phyloP scores from a whole-genome alignment of 2,329 filamentous ascomycete genomes.

The Colletotrichum viniferum region DNA sequence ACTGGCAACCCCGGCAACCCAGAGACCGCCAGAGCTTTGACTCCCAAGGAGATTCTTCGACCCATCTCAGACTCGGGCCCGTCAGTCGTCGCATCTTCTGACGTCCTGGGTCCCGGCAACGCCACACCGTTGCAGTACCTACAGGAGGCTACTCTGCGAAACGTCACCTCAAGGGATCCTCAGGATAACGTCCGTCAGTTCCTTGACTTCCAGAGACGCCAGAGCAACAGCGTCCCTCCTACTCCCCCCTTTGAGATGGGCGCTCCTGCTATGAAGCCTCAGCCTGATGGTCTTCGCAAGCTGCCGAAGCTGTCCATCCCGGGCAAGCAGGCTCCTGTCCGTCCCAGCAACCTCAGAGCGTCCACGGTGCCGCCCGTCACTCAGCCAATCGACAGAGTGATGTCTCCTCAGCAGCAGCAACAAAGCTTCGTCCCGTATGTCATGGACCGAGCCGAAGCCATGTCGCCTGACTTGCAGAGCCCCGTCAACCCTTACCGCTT shows the following conservation, averaged over 20 bases:
- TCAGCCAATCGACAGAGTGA: slow-evolving; percentile 26
- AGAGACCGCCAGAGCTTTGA: slow-evolving; percentile 62
- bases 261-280: slow-evolving; percentile 50
- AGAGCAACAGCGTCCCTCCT: slow-evolving; percentile 64
- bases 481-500: slow-evolving; percentile 72
- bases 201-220: slow-evolving; percentile 78
- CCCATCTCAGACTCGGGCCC: slow-evolving; percentile 78
- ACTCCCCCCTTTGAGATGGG: slow-evolving; percentile 71
- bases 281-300: slow-evolving; percentile 59
- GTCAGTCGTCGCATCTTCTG: slow-evolving; percentile 89
- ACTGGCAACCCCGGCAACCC: slow-evolving; percentile 82
- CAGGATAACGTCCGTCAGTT: slow-evolving; percentile 95
- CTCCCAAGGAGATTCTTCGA: slow-evolving; percentile 60
- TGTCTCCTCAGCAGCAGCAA: slow-evolving; percentile 19
- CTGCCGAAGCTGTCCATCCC: slow-evolving; percentile 70
- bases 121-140: slow-evolving; percentile 71
- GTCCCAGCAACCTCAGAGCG: slow-evolving; percentile 30
- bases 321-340: slow-evolving; percentile 33
- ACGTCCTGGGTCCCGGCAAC: slow-evolving; percentile 76
- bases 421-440: slow-evolving; percentile 51
- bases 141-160: slow-evolving; percentile 74
- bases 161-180: slow-evolving; percentile 74
- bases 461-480: slow-evolving; percentile 62
- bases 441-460: slow-evolving; percentile 55
- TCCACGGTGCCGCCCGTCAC: slow-evolving; percentile 32